Percentiles rank a stretch among this genome's conserved stretches.
Conservation (phyloP, 495 filamentous ascomycete genomes). For the Xylaria grammica region DNA sequence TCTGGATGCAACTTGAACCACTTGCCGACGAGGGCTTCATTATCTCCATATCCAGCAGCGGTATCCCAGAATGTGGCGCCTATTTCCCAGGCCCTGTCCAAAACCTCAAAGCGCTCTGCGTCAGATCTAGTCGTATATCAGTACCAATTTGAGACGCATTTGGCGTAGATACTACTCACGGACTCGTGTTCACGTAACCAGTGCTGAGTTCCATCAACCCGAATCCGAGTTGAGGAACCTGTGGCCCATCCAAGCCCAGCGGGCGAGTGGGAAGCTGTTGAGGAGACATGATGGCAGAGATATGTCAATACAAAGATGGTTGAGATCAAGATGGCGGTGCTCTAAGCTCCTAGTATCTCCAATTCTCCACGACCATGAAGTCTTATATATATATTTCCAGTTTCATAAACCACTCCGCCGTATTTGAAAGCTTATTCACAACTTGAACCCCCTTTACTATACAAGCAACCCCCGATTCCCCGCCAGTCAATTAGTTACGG, state of each 20-base stretch:
- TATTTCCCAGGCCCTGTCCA: slow-evolving; percentile 52
- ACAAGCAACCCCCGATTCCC: neutral
- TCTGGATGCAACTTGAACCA: slow-evolving; percentile 58
- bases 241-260: slow-evolving; percentile 60
- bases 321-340: neutral
- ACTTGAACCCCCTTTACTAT: neutral
- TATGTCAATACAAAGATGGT: neutral
- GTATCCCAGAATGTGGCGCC: slow-evolving; percentile 59
- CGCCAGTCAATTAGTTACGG: neutral
- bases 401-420: too few relatives aligned
- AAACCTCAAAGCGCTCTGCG: slow-evolving; percentile 50
- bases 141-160: neutral
- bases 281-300: slow-evolving; percentile 21
- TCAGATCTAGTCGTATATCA: slow-evolving; percentile 34
- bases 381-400: neutral
- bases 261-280: slow-evolving; percentile 39
- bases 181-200: slow-evolving; percentile 48
- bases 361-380: neutral
- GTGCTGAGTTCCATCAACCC: slow-evolving; percentile 59
- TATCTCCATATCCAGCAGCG: slow-evolving; percentile 52
- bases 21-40: slow-evolving; percentile 57
- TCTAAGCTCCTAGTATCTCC: too few relatives aligned
- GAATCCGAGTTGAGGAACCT: slow-evolving; percentile 59
- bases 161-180: neutral
- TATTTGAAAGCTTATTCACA: neutral